phyloP scores from a whole-genome alignment of 768 basidiomycete genomes.

The Podaxis sp. region DNA sequence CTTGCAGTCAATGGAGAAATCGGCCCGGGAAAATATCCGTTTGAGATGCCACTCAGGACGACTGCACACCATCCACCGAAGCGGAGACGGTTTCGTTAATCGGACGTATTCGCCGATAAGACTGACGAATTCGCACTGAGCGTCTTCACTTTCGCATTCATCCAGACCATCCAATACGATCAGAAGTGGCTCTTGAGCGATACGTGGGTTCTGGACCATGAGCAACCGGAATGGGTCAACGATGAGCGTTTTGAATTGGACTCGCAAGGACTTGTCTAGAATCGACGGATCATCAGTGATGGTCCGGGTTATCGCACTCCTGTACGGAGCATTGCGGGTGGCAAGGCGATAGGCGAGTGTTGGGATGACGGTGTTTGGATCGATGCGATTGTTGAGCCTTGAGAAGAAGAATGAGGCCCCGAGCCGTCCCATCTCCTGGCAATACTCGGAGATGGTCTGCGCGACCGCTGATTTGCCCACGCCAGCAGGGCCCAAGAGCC shows the following conservation, averaged over 20 bases:
- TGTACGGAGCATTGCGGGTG: neutral
- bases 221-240: neutral
- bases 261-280: neutral
- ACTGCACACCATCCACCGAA: neutral
- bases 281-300: neutral
- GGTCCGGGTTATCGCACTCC: neutral
- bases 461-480: constrained; percentile 6
- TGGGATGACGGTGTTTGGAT: neutral
- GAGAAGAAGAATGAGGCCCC: constrained; percentile 7
- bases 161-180: neutral
- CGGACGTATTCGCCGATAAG: neutral
- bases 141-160: neutral
- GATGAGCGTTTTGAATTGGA: neutral
- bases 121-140: neutral
- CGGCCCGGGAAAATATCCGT: neutral
- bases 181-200: neutral
- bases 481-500: constrained; percentile 6
- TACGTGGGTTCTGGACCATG: neutral
- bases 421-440: neutral
- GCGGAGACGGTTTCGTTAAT: neutral
- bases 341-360: constrained; percentile 1
- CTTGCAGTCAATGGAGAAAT: neutral
- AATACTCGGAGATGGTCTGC: neutral
- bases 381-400: neutral
- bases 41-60: neutral